Percentiles rank a stretch among this genome's conserved stretches.
These are phyloP conservation scores for Eucalyptus decipiens DNA, from an alignment of 345 rosid genomes.

Conservation along the genomic window DNA sequence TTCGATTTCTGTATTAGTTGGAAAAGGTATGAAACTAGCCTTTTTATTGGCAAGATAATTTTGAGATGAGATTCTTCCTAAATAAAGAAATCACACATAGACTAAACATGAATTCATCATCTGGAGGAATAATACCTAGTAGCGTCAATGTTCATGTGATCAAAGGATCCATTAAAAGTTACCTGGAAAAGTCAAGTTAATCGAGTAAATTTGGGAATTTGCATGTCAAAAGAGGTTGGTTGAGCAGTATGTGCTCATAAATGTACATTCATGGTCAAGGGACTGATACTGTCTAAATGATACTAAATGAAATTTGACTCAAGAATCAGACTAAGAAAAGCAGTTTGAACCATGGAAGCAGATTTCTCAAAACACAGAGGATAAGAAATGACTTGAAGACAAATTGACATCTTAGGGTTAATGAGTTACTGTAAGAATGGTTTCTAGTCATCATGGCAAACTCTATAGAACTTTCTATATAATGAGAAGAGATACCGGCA, in stretches of 20 bases:
- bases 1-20: not conserved
- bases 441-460: not conserved
- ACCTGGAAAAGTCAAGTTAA: constrained; percentile 32
- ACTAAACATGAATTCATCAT: not conserved
- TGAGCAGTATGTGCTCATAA: not conserved
- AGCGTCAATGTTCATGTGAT: constrained; percentile 93
- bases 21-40: not conserved
- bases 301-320: not conserved
- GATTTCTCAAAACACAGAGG: not conserved
- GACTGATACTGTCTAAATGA: not conserved
- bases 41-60: not conserved
- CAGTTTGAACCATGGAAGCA: not conserved
- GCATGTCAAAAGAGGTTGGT: not conserved
- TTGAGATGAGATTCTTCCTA: not conserved
- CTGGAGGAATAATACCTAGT: constrained; percentile 44
- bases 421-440: not conserved
- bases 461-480: not conserved
- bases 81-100: not conserved
- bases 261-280: not conserved
- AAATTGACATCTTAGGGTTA: not conserved
- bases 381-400: not conserved
- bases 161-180: constrained; percentile 94
- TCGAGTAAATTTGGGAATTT: not conserved
- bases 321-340: not conserved
- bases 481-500: constrained; percentile 37